Conservation (phyloP, 1,139 yeast genomes). For the Geotrichum armillariae region DNA sequence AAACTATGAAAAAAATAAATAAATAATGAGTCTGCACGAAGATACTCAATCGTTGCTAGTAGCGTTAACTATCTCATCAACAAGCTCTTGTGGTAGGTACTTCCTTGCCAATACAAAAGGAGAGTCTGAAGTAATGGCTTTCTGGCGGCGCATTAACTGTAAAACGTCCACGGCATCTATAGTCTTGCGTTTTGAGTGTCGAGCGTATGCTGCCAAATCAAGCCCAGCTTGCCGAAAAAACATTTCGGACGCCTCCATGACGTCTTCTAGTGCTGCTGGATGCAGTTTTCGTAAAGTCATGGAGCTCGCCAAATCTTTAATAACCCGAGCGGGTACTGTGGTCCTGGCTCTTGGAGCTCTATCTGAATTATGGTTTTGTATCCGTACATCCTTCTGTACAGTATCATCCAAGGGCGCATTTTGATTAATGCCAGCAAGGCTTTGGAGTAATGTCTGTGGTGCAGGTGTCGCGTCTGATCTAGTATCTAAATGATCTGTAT, state of each 20-base stretch:
- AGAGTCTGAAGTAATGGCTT: slow-evolving; percentile 22
- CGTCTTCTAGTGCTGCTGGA: slow-evolving; percentile 31
- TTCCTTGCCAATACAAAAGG: slow-evolving; percentile 31
- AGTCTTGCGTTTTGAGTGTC: slow-evolving; percentile 34
- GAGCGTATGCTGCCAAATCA: slow-evolving; percentile 35
- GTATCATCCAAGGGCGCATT: not conserved
- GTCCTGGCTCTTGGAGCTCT: slow-evolving; percentile 20
- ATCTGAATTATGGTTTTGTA: not conserved
- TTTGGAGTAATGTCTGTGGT: not conserved
- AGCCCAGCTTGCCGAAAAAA: slow-evolving; percentile 33
- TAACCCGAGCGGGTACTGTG: slow-evolving; percentile 29
- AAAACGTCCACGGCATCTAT: slow-evolving; percentile 35
- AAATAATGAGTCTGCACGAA: no score
- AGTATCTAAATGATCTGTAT: not conserved
- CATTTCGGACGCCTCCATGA: slow-evolving; percentile 31
- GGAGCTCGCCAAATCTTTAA: slow-evolving; percentile 29
- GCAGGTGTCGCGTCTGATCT: not conserved
- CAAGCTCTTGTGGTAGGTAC: slow-evolving; percentile 34
- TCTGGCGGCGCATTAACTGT: slow-evolving; percentile 33
- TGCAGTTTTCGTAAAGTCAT: slow-evolving; percentile 25
- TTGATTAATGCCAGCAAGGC: not conserved
- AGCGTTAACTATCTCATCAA: slow-evolving; percentile 27
- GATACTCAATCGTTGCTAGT: no score
- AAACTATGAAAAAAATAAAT: no score
- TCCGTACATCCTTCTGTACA: not conserved